Base-by-base conservation (phyloP, 345 rosid species). In the Gossypium herbaceum region DNA sequence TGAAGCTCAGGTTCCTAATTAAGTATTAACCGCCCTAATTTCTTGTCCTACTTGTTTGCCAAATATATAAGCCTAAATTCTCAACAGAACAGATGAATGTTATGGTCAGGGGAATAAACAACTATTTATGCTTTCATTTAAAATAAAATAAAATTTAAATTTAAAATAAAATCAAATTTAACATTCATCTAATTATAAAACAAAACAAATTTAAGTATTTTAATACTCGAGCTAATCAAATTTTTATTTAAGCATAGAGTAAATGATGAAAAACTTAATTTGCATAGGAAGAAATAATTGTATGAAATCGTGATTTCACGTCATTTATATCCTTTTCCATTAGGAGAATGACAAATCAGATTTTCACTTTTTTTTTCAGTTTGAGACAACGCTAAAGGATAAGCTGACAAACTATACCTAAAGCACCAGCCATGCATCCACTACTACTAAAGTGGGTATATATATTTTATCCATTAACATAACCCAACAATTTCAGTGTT, bases 21-120 rank as follows among this genome's bases (percentile, higher is more conserved):
- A 15, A 29, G 66, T n/a, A 34, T 5, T 34, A 45, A 60, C 76
- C 68, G 65, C 75, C 75, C 61, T 10, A 56, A n/a, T 19, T 71
- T 19, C 25, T 50, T 57, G 20, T 27, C 29, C 24, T 52, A n/a
- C 50, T 20, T 10, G 16, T 39, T 71, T 71, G 17, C 24, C 48
- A 19, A n/a, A 4, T 29, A 55, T 12, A 57, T 56, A 56, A 6
- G 39, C 7, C 2, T 19, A 2, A 9, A 48, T 48, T 56, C 60
- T 1, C 41, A 34, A 34, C 41, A 34, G 7, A 34, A 34, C 41
- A 34, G 41, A 19, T 9, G 27, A 9, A 56, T 19, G 12, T 19
- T 2, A 24, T 1, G 1, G 22, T 56, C 4, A 0, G 11, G 9
- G 12, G 41, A 34, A 20, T 19, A 55, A 19, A 55, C 3, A n/a